These are phyloP conservation scores for Penicillium sp. DNA, from an alignment of 2,329 filamentous ascomycete genomes.

Conservation along the genomic window DNA sequence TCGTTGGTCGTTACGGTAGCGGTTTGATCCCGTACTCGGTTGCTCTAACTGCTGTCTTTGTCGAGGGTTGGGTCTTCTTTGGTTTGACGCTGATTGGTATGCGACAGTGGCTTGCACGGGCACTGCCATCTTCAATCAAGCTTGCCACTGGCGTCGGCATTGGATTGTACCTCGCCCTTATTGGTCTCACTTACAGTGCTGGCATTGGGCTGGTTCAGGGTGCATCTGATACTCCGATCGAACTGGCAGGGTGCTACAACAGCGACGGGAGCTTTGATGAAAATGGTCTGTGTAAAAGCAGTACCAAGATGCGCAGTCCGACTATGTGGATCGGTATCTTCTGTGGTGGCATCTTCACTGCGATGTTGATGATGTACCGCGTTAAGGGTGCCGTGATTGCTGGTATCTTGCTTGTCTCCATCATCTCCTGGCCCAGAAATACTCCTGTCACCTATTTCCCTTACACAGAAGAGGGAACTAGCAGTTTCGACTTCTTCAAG, in stretches of 20 bases:
- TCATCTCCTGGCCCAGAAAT: slow-evolving; percentile 83
- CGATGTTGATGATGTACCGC: slow-evolving; percentile 80
- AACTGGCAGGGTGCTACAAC: slow-evolving; percentile 71
- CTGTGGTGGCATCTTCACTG: slow-evolving; percentile 72
- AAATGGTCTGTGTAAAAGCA: slow-evolving; percentile 63
- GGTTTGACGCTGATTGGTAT: slow-evolving; percentile 77
- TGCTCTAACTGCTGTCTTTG: slow-evolving; percentile 83
- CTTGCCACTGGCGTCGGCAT: slow-evolving; percentile 85
- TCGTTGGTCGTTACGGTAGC: slow-evolving; percentile 76
- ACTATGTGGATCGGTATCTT: slow-evolving; percentile 90
- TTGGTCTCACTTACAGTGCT: slow-evolving; percentile 73
- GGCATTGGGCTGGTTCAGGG: slow-evolving; percentile 81
- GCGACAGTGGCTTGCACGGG: slow-evolving; percentile 84
- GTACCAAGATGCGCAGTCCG: slow-evolving; percentile 78
- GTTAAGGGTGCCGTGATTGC: slow-evolving; percentile 85
- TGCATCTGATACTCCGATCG: slow-evolving; percentile 68
- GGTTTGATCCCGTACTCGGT: slow-evolving; percentile 75
- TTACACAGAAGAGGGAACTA: slow-evolving; percentile 69
- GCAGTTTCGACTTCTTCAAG: slow-evolving; percentile 83
- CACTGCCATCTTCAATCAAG: slow-evolving; percentile 83
- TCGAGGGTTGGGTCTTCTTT: slow-evolving; percentile 86
- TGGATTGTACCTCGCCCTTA: slow-evolving; percentile 73
- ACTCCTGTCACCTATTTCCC: slow-evolving; percentile 83
- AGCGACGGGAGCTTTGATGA: slow-evolving; percentile 49
- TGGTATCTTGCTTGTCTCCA: slow-evolving; percentile 80